Percentiles rank a stretch among this genome's conserved stretches.
Conservation (phyloP, 768 basidiomycete genomes). For the Hydnomerulius pinastri region DNA sequence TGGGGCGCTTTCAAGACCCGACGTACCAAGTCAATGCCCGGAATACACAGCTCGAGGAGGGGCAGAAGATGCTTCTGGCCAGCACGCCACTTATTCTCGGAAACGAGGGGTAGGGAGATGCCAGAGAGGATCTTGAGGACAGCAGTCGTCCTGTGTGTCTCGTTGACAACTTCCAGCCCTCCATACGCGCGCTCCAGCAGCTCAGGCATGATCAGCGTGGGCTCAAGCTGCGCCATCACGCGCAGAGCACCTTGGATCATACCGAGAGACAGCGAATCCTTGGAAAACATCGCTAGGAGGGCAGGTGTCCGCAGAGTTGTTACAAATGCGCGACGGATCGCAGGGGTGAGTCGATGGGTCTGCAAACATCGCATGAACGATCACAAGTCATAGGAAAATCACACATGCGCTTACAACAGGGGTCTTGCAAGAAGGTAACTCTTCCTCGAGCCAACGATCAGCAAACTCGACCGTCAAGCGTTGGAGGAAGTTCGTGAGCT, state of each 20-base stretch:
- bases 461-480: constrained; percentile 74
- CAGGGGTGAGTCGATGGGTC: constrained; percentile 76
- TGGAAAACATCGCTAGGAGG: constrained; percentile 88
- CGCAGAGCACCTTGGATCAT: constrained; percentile 81
- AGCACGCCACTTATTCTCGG: constrained; percentile 76
- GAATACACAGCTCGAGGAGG: constrained; percentile 83
- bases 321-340: constrained; percentile 83
- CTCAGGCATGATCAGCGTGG: constrained; percentile 85
- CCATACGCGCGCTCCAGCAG: constrained; percentile 89
- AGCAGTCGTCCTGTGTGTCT: constrained; percentile 93
- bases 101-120: constrained; percentile 73
- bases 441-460: constrained; percentile 79
- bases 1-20: neutral
- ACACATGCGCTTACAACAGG: constrained; percentile 50
- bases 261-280: constrained; percentile 78
- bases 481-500: constrained; percentile 85
- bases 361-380: constrained; percentile 28
- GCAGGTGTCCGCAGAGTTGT: constrained; percentile 81
- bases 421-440: constrained; percentile 73
- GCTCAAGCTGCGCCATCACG: constrained; percentile 77
- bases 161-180: constrained; percentile 90
- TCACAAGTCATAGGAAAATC: neutral
- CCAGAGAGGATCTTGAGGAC: constrained; percentile 83
- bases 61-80: constrained; percentile 90
- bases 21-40: constrained; percentile 86